Evolutionary conservation across 2,329 filamentous ascomycete species (phyloP).

Genomic region (Knoxdaviesia capensis): DNA sequence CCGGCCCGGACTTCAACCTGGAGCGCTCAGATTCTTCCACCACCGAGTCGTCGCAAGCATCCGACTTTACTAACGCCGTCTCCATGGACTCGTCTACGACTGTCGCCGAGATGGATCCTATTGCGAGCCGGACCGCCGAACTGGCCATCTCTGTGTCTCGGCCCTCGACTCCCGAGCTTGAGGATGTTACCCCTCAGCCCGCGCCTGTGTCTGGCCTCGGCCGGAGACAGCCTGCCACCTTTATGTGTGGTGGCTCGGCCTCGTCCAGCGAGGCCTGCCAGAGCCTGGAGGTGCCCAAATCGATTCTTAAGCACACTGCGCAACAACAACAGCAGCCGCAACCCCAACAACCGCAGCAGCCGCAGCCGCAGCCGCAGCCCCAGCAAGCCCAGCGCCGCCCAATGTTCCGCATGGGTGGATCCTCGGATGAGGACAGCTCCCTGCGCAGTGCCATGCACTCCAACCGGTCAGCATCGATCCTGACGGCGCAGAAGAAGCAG

Average conservation of each 20-base stretch:
- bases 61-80: too few relatives aligned
- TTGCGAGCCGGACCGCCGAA: too few relatives aligned
- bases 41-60: slow-evolving; percentile 11
- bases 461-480: slow-evolving; percentile 1
- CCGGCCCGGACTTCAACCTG: slow-evolving; percentile 9
- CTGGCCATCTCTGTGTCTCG: background rate
- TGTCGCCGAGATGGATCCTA: too few relatives aligned
- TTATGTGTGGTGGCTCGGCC: slow-evolving; percentile 61
- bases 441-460: slow-evolving; percentile 27
- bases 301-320: background rate
- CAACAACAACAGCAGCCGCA: too few relatives aligned
- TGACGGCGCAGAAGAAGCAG: slow-evolving; percentile 44
- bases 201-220: too few relatives aligned
- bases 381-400: slow-evolving; percentile 15
- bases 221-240: slow-evolving; percentile 30
- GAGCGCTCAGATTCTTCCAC: slow-evolving; percentile 23
- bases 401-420: slow-evolving; percentile 33
- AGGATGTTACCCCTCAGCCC: slow-evolving; percentile 13
- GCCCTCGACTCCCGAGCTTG: slow-evolving; percentile 35
- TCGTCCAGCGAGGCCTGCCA: slow-evolving; percentile 43
- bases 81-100: too few relatives aligned
- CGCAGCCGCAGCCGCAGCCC: slow-evolving; percentile 4
- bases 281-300: slow-evolving; percentile 18
- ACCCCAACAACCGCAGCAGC: too few relatives aligned
- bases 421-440: slow-evolving; percentile 64